Evolutionary conservation across 352 stramenopile genomes (phyloP).

Genomic region (Plasmopara viticola): DNA sequence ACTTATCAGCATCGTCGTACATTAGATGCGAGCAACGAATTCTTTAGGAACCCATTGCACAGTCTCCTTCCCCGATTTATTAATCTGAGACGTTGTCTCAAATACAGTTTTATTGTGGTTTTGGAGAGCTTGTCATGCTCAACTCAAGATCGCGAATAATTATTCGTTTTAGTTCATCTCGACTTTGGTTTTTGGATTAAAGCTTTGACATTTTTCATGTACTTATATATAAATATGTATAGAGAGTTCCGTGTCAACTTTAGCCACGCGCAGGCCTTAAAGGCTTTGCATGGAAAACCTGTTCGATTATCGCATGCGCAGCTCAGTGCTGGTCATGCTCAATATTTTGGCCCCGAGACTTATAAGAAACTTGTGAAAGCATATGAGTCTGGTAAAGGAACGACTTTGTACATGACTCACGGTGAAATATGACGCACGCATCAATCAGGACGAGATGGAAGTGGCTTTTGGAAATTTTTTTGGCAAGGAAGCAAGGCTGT

Average conservation of each 20-base stretch:
- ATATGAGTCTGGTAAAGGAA: conserved; percentile 6
- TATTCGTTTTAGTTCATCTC: conserved; percentile 6
- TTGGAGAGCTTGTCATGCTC: conserved; percentile 4
- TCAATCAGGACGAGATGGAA: conserved; percentile 2
- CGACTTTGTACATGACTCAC: conserved; percentile 5
- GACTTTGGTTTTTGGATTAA: conserved; percentile 5
- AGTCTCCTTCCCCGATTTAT: conserved; percentile 3
- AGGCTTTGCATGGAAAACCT: conserved; percentile 3
- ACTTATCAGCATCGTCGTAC: conserved; percentile 1
- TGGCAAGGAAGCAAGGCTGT: conserved; percentile 3
- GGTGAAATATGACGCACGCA: conserved; percentile 1
- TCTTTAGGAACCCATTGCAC: conserved; percentile 2
- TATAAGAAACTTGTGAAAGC: conserved; percentile 8
- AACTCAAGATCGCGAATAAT: neutral
- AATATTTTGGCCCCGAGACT: neutral
- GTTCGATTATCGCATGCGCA: conserved; percentile 4
- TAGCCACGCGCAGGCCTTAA: conserved; percentile 2
- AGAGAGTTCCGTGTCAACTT: conserved; percentile 1
- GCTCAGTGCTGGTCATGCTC: conserved; percentile 2
- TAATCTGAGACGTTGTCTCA: conserved; percentile 3
- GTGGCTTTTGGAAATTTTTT: conserved; percentile 2
- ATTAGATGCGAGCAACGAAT: conserved; percentile 2
- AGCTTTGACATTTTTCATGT: conserved; percentile 2
- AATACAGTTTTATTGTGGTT: conserved; percentile 1
- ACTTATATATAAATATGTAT: conserved; percentile 5